Conservation (phyloP, 441 rosid genomes). For the Brassica hybrid region DNA sequence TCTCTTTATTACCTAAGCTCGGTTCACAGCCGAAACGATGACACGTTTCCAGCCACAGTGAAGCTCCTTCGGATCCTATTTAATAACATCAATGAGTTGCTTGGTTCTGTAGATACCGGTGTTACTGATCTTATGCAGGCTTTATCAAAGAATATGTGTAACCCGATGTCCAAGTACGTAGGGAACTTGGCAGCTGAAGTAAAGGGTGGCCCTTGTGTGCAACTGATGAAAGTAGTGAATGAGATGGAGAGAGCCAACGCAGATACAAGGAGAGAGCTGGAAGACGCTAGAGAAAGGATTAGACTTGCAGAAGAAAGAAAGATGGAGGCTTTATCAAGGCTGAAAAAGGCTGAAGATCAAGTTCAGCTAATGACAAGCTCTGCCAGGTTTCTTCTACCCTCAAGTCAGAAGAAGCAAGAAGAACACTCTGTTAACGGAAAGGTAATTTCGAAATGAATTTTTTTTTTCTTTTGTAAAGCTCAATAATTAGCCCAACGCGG, state of each 20-base stretch:
- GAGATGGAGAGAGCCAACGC: slow-evolving; percentile 52
- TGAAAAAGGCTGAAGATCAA: slow-evolving; percentile 53
- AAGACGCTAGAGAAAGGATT: slow-evolving; percentile 52
- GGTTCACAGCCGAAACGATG: slow-evolving; percentile 47
- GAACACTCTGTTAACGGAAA: slow-evolving; percentile 34
- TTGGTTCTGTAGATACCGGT: slow-evolving; percentile 58
- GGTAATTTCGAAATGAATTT: slow-evolving; percentile 39
- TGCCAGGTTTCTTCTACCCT: slow-evolving; percentile 35
- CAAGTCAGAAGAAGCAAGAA: slow-evolving; percentile 33
- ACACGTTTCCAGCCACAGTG: slow-evolving; percentile 43
- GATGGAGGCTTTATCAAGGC: slow-evolving; percentile 48
- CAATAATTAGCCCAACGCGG: background rate
- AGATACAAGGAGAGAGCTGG: slow-evolving; percentile 52
- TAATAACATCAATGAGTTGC: slow-evolving; percentile 45
- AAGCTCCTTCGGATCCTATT: slow-evolving; percentile 52
- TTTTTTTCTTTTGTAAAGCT: slow-evolving; percentile 10
- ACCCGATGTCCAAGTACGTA: slow-evolving; percentile 62
- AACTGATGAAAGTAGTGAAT: slow-evolving; percentile 55
- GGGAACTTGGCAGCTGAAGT: slow-evolving; percentile 56
- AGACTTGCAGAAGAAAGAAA: slow-evolving; percentile 55
- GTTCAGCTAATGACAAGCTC: slow-evolving; percentile 45
- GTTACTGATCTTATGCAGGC: slow-evolving; percentile 53
- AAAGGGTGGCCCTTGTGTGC: slow-evolving; percentile 51
- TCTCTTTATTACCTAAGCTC: slow-evolving; percentile 38
- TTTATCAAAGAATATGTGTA: slow-evolving; percentile 55